Evolutionary conservation across 176 grass and related monocot species (phyloP), one percentile per base, ranked within the genome.

Genomic region (Alopecurus myosuroides): DNA sequence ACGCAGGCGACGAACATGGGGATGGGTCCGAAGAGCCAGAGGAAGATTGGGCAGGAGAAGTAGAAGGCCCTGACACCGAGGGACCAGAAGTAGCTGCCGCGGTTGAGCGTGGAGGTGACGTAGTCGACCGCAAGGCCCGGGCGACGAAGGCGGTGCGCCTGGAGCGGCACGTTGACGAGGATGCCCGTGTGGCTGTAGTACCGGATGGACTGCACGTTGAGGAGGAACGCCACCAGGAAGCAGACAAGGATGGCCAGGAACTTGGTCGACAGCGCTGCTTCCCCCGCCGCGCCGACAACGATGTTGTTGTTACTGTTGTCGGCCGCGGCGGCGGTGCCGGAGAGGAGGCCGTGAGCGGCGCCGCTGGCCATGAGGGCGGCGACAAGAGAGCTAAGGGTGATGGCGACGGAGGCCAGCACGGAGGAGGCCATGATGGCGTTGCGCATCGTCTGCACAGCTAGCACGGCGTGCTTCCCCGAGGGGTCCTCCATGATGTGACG

Each of bases 361-460:
- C 69, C 65, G 81, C 75, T 91, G 26, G 88, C 80, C 86, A 94
- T 90, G 77, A 94, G 74, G 2, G 83, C 31, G 5, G 79, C 86
- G 63, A 94, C 88, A 39, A 94, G 70, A 23, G 88, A 94, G 75
- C 88, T 86, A 31, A 94, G 88, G 49, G 62, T 86, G 69, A 94
- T 91, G 55, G 92, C 92, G 3, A 84, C 90, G 35, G 92, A 91
- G 19, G 88, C 92, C 7, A 94, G 78, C 36, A 91, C 74, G 8
- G 88, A 86, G 23, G 92, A 94, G n/a, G 92, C 92, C 88, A 94
- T 94, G 76, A 94, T 97, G 81, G 63, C 90, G 90, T 97, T 97
- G 9, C 92, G 85, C 74, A 76, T 86, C 29, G 90, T 94, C 17
- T 89, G 77, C 56, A 94, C 65, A 10, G 88, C 90, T 46, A 88